These are phyloP conservation scores for Aspergillus aculeatinus DNA, from an alignment of 2,329 filamentous ascomycete species.

Conservation along the genomic window DNA sequence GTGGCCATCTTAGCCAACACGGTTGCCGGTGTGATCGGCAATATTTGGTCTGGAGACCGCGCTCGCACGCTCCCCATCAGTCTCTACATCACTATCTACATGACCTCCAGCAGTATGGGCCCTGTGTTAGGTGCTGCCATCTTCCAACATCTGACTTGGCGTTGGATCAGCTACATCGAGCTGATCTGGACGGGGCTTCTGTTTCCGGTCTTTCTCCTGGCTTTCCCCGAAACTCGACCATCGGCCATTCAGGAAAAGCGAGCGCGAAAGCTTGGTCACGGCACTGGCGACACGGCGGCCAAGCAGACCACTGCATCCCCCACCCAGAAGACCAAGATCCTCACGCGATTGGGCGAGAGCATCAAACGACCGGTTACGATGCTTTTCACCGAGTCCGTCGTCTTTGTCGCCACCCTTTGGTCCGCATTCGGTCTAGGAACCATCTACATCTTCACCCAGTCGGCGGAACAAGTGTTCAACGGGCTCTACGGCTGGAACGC, in stretches of 20 bases:
- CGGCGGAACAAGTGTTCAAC: slow-evolving; percentile 43
- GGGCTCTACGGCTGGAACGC: slow-evolving; percentile 27
- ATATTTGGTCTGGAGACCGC: slow-evolving; percentile 32
- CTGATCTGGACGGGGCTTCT: slow-evolving; percentile 38
- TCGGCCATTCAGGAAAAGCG: slow-evolving; percentile 41
- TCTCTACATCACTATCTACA: slow-evolving; percentile 41
- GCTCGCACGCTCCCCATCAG: slow-evolving; percentile 41
- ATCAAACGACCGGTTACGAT: slow-evolving; percentile 37
- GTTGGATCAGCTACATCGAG: slow-evolving; percentile 46
- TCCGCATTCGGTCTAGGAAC: slow-evolving; percentile 45
- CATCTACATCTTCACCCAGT: slow-evolving; percentile 44
- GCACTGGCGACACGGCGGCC: no score
- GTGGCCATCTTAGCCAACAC: slow-evolving; percentile 42
- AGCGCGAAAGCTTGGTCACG: slow-evolving; percentile 28
- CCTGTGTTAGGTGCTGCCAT: slow-evolving; percentile 45
- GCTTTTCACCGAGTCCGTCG: slow-evolving; percentile 43
- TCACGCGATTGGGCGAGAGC: slow-evolving; percentile 33
- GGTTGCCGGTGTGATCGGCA: slow-evolving; percentile 28
- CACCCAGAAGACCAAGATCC: slow-evolving; percentile 35
- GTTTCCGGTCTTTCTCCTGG: slow-evolving; percentile 40
- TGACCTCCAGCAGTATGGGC: slow-evolving; percentile 44
- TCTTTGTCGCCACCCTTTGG: slow-evolving; percentile 45
- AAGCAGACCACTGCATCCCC: slow-evolving; percentile 21
- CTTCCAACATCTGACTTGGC: slow-evolving; percentile 21
- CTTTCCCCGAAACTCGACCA: slow-evolving; percentile 42